Percentiles rank a stretch among this genome's conserved stretches.
Evolutionary conservation across 164 flowering plant species (phyloP).

Genomic region (Aristolochia californica): DNA sequence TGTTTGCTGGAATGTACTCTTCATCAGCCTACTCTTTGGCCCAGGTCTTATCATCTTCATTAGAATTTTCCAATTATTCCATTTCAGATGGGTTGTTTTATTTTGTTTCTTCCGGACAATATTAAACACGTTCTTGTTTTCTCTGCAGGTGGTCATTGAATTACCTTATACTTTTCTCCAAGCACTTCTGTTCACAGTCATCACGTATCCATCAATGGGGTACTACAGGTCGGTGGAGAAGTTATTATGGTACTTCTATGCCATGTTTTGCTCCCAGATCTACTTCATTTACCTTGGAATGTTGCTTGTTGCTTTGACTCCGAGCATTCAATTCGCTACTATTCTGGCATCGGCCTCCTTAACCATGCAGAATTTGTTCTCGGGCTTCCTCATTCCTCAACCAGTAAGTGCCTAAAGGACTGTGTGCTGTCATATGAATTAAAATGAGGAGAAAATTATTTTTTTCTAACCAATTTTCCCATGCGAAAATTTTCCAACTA

Average conservation of each 20-base stretch:
- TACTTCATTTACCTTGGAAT: slow-evolving; percentile 33
- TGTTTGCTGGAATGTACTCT: slow-evolving; percentile 46
- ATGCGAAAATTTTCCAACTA: too few relatives aligned
- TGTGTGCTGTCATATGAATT: too few relatives aligned
- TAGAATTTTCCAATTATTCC: too few relatives aligned
- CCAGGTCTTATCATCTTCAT: slow-evolving; percentile 18
- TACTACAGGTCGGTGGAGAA: slow-evolving; percentile 25
- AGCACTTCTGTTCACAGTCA: slow-evolving; percentile 20
- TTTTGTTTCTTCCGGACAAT: too few relatives aligned
- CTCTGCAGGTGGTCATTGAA: slow-evolving; percentile 26
- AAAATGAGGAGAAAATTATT: too few relatives aligned
- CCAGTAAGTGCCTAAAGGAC: slow-evolving; percentile 20
- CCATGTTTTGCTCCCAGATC: slow-evolving; percentile 25
- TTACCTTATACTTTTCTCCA: slow-evolving; percentile 27
- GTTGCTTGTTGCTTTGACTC: slow-evolving; percentile 25
- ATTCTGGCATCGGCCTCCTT: slow-evolving; percentile 23
- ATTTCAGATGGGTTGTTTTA: too few relatives aligned
- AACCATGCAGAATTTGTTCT: slow-evolving; percentile 33
- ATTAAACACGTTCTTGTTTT: neutral
- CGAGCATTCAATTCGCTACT: slow-evolving; percentile 26
- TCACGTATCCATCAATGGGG: slow-evolving; percentile 33
- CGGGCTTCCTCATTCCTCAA: slow-evolving; percentile 42
- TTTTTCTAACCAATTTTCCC: too few relatives aligned
- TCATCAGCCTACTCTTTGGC: slow-evolving; percentile 38
- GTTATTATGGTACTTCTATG: slow-evolving; percentile 28